Evolutionary conservation across 345 rosid species (phyloP).

Genomic region (Acer saccharum): DNA sequence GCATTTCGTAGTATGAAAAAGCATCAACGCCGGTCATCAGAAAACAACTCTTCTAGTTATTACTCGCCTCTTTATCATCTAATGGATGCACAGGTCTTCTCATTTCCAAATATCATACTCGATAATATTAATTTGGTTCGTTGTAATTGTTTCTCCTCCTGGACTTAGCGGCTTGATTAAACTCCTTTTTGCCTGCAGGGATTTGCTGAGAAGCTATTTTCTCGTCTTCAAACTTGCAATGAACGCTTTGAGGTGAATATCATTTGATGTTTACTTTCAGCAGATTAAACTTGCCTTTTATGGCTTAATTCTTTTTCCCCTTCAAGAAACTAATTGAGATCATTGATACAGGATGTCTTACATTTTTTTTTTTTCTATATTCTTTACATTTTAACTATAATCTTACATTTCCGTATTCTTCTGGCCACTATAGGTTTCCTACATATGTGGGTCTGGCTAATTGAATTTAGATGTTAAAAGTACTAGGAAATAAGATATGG

Average conservation of each 20-base stretch:
- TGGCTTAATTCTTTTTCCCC: not conserved
- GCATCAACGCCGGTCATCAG: slow-evolving; percentile 69
- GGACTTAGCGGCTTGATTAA: slow-evolving; percentile 3
- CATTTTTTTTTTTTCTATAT: not conserved
- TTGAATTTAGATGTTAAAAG: not conserved
- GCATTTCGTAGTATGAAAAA: slow-evolving; percentile 77
- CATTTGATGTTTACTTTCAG: slow-evolving; percentile 9
- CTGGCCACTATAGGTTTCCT: not conserved
- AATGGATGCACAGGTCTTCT: slow-evolving; percentile 80
- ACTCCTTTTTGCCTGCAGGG: slow-evolving; percentile 50
- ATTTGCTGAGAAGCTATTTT: slow-evolving; percentile 77
- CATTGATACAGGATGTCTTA: not conserved
- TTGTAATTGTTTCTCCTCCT: not conserved
- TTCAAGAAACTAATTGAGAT: not conserved
- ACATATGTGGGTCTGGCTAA: not conserved
- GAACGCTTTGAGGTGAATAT: slow-evolving; percentile 79
- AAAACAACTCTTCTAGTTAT: slow-evolving; percentile 44
- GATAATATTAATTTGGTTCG: not conserved
- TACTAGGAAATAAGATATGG: not conserved
- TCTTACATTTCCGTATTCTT: not conserved
- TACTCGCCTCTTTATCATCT: slow-evolving; percentile 88
- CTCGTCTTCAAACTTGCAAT: slow-evolving; percentile 87
- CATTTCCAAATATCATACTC: slow-evolving; percentile 3
- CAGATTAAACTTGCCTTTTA: not conserved
- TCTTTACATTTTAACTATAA: not conserved